These are phyloP conservation scores for Podila epigama DNA, from an alignment of 192 early-diverging fungal species.

Conservation along the genomic window DNA sequence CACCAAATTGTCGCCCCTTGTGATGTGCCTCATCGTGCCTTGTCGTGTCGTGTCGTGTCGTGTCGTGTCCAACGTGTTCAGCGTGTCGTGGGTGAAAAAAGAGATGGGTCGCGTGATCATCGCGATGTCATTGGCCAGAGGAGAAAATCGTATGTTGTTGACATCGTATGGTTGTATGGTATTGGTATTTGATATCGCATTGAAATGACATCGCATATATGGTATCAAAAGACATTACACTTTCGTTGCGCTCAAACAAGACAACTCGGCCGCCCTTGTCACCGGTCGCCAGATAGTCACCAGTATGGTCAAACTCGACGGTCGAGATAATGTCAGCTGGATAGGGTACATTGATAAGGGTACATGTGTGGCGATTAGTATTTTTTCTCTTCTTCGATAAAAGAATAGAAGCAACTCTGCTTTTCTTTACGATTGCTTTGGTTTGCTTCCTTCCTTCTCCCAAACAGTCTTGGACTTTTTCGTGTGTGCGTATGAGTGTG, in stretches of 20 bases:
- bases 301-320: conserved; percentile 97
- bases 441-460: background rate
- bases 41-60: too few species aligned
- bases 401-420: too few species aligned
- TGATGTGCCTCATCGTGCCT: too few species aligned
- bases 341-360: conserved; percentile 19
- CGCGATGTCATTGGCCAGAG: too few species aligned
- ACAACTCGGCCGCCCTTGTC: conserved; percentile 98
- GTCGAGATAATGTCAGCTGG: conserved; percentile 98
- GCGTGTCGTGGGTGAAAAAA: background rate
- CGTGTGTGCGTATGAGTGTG: too few species aligned
- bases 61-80: too few species aligned
- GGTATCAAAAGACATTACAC: conserved; percentile 64
- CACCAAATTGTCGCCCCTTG: background rate
- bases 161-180: too few species aligned
- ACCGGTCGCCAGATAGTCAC: conserved; percentile 96
- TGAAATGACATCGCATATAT: background rate
- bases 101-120: background rate
- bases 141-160: too few species aligned
- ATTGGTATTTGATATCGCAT: too few species aligned
- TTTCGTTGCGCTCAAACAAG: conserved; percentile 97
- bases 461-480: too few species aligned
- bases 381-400: too few species aligned
- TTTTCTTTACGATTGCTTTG: too few species aligned
- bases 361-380: background rate